A percentile compares a stretch with the other conserved stretches of the same genome.
These are phyloP conservation scores for Aquilaria malaccensis DNA, from an alignment of 345 rosid species.

Conservation along the genomic window DNA sequence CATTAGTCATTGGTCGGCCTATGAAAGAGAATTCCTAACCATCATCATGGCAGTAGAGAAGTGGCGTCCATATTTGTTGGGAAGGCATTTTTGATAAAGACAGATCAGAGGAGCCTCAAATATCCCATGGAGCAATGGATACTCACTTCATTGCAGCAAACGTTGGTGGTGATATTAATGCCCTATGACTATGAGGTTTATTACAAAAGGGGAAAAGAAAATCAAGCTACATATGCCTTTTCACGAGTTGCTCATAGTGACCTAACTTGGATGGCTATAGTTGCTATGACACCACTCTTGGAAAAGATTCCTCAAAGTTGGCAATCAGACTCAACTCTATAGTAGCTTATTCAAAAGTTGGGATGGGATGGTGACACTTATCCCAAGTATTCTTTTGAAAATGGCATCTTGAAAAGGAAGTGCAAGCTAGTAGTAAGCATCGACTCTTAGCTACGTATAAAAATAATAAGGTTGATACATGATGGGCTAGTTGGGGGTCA, in stretches of 20 bases:
- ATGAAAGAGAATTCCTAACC: conserved; percentile 1
- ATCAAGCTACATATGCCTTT: background rate
- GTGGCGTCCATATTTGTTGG: background rate
- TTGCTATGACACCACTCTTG: background rate
- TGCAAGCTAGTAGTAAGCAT: background rate
- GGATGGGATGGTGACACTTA: background rate
- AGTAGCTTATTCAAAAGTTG: background rate
- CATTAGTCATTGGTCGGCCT: background rate
- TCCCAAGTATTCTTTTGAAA: background rate
- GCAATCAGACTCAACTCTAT: background rate
- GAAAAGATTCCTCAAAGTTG: background rate
- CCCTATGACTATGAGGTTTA: background rate
- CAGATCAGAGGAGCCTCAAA: background rate
- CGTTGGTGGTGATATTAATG: background rate
- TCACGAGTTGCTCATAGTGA: background rate
- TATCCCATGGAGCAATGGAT: background rate
- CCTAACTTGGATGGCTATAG: background rate
- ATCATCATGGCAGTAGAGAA: background rate
- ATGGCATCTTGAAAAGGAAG: background rate
- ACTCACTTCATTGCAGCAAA: background rate
- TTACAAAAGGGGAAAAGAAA: background rate
- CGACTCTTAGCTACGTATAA: background rate
- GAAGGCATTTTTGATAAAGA: background rate
- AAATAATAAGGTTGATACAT: background rate
- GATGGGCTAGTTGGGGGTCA: background rate